phyloP scores from a whole-genome alignment of 2,329 filamentous ascomycete genomes.

The Emergomyces africanus region DNA sequence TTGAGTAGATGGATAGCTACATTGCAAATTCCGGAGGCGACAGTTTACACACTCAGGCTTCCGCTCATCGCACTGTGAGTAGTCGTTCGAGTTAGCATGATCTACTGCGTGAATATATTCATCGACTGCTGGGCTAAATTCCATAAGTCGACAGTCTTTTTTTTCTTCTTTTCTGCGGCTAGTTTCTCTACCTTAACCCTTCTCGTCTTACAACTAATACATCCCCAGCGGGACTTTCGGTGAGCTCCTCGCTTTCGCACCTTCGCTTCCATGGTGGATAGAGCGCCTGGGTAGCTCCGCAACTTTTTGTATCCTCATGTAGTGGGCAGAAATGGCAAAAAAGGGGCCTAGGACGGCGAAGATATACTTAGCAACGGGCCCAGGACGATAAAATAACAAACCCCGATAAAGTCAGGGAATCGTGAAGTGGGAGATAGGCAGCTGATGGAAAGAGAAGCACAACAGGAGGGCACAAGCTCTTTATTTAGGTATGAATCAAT shows the following conservation, averaged over 20 bases:
- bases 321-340: not conserved
- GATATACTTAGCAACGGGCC: no score
- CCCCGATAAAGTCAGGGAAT: no score
- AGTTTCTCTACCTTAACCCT: not conserved
- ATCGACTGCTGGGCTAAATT: not conserved
- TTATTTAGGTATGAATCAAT: no score
- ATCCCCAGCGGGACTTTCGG: slow-evolving; percentile 1
- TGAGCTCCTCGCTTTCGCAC: not conserved
- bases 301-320: not conserved
- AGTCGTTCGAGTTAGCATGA: not conserved
- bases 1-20: not conserved
- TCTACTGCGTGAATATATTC: not conserved
- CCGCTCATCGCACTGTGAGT: slow-evolving; percentile 3
- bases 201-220: not conserved
- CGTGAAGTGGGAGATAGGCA: not conserved
- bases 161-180: no score
- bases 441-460: not conserved
- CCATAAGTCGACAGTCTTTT: no score
- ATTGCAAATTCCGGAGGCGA: slow-evolving; percentile 1
- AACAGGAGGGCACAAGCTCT: not conserved
- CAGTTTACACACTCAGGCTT: slow-evolving; percentile 7
- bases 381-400: no score
- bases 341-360: not conserved
- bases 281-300: not conserved
- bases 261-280: not conserved